Percentiles rank a stretch among this genome's conserved stretches.
These are phyloP conservation scores for Mycena galericulata DNA, from an alignment of 768 basidiomycete genomes.

Conservation along the genomic window DNA sequence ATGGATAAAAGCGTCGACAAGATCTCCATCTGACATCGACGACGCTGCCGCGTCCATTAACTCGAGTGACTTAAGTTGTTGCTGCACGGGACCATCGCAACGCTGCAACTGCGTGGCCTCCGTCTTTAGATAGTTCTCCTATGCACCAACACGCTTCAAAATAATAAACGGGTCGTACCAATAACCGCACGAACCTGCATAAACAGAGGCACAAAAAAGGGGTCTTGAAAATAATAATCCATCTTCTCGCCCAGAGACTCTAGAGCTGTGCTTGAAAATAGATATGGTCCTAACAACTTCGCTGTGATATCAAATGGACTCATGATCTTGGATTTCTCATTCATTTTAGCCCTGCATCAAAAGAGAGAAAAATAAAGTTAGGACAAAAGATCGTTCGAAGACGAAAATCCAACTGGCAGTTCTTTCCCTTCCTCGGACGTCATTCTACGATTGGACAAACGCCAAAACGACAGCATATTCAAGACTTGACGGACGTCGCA, in stretches of 20 bases:
- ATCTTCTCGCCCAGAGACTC: slow-evolving; percentile 92
- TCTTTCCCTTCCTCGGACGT: slow-evolving; percentile 91
- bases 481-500: slow-evolving; percentile 99
- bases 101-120: slow-evolving; percentile 72
- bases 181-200: slow-evolving; percentile 81
- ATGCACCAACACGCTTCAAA: slow-evolving; percentile 44
- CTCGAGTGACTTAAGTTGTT: slow-evolving; percentile 78
- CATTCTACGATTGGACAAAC: slow-evolving; percentile 83
- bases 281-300: slow-evolving; percentile 92
- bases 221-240: slow-evolving; percentile 97
- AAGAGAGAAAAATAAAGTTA: background rate
- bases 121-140: slow-evolving; percentile 96
- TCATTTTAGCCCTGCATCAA: slow-evolving; percentile 76
- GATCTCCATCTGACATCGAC: slow-evolving; percentile 94
- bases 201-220: slow-evolving; percentile 93
- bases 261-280: slow-evolving; percentile 85
- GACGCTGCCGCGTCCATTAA: slow-evolving; percentile 91
- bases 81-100: slow-evolving; percentile 70
- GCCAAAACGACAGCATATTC: slow-evolving; percentile 99
- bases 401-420: too few species aligned
- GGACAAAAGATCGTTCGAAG: too few species aligned
- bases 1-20: slow-evolving; percentile 94
- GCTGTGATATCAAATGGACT: slow-evolving; percentile 92
- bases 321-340: slow-evolving; percentile 92
- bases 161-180: background rate